Evolutionary conservation across 148 eudicot genomes (phyloP), one percentile per base, ranked within the genome.

Genomic region (Camellia japonica): DNA sequence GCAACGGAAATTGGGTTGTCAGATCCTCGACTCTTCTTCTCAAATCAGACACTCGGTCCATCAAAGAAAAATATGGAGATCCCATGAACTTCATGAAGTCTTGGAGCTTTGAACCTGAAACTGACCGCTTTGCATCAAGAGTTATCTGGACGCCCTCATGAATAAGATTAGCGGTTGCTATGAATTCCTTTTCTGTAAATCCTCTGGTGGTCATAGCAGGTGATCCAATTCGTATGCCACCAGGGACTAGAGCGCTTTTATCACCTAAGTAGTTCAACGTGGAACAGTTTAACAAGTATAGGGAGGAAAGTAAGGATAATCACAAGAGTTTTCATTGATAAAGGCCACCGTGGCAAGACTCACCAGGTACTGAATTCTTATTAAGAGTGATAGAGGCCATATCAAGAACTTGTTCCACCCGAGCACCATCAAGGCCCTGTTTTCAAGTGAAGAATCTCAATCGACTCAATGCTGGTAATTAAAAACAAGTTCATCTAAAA

Each of bases 161-260:
- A 78, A 94, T 92, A 72, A 94, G 86, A 49, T 94, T 89, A 43
- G 98, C 97, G 12, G 85, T 89, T 14, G 90, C 84, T 23, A 90
- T 80, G 79, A 92, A 94, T 41, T 94, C 98, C 55, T 84, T 85
- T 74, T 92, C 92, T 0, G 86, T 84, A 84, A 94, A 92, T 19
- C 98, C 93, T 79, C 98, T 79, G 61, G 98, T 94, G 42, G 98
- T 92, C 98, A 94, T 91, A 19, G 97, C 97, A 38, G 98, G 98
- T 30, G 98, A 73, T 3, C 98, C 98, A 15, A 94, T 91, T 10
- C 98, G 89, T 83, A 94, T 90, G 56, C 94, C 98, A 52, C 98
- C 98, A 0, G 96, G 96, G 18, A 94, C 92, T 76, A 89, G 83
- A 41, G 98, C 97, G 12, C 98, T 94, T 88, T 94, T 94, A 75